These are phyloP conservation scores for Echinosophora koreensis DNA, from an alignment of 306 rosid species.

Conservation along the genomic window DNA sequence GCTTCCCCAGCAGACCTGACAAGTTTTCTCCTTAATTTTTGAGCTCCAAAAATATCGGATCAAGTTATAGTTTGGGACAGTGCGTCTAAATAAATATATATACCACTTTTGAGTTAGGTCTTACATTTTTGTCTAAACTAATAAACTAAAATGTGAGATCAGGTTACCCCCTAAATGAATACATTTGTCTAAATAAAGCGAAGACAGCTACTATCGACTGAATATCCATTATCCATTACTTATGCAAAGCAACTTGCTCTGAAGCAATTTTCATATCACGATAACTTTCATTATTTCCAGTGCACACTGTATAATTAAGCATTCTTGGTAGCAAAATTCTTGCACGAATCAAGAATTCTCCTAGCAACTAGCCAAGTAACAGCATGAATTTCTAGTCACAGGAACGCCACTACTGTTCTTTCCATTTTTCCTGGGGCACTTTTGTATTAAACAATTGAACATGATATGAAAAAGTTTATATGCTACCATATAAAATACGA, in stretches of 20 bases:
- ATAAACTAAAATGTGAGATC: neutral
- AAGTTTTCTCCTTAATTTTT: too few species aligned
- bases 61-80: too few species aligned
- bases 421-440: slow-evolving; percentile 7
- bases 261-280: neutral
- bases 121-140: slow-evolving; percentile 1
- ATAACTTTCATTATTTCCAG: too few species aligned
- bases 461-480: neutral
- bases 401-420: slow-evolving; percentile 9
- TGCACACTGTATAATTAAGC: neutral
- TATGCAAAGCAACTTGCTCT: neutral
- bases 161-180: neutral
- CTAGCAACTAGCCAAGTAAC: neutral
- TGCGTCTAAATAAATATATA: too few species aligned
- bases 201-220: too few species aligned
- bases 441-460: slow-evolving; percentile 17
- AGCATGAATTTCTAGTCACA: slow-evolving; percentile 2
- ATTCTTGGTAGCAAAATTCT: neutral
- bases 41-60: too few species aligned
- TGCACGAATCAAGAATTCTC: too few species aligned
- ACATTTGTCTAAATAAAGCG: neutral
- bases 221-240: too few species aligned
- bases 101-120: neutral
- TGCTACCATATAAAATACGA: slow-evolving; percentile 6
- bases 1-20: too few species aligned